Evolutionary conservation across 2,329 filamentous ascomycete species (phyloP).

Genomic region (Stemphylium lycopersici): DNA sequence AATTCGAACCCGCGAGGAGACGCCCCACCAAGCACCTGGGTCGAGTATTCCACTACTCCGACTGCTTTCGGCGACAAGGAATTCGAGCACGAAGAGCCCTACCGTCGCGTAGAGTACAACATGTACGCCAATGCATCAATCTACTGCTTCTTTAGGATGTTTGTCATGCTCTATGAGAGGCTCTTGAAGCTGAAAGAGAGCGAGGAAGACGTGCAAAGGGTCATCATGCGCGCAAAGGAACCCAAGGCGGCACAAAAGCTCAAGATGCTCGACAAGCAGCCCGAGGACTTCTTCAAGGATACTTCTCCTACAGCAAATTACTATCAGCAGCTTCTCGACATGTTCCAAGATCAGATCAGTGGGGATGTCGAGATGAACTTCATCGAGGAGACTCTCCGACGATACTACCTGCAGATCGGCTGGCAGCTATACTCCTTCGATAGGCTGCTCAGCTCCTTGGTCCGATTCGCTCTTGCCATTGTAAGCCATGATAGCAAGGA

Average conservation of each 20-base stretch:
- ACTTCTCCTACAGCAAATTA: conserved; percentile 70
- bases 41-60: conserved; percentile 61
- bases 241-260: conserved; percentile 83
- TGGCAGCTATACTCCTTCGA: conserved; percentile 95
- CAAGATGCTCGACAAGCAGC: conserved; percentile 79
- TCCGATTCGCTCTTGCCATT: conserved; percentile 80
- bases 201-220: conserved; percentile 72
- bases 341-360: conserved; percentile 85
- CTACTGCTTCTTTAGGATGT: conserved; percentile 93
- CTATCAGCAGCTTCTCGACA: conserved; percentile 82
- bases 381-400: conserved; percentile 88
- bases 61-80: conserved; percentile 65
- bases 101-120: conserved; percentile 80
- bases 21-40: conserved; percentile 69
- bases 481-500: conserved; percentile 88
- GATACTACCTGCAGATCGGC: conserved; percentile 87
- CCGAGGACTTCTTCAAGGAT: conserved; percentile 74
- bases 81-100: conserved; percentile 78
- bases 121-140: conserved; percentile 91
- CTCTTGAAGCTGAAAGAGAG: conserved; percentile 83
- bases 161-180: conserved; percentile 87
- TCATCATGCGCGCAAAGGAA: conserved; percentile 74
- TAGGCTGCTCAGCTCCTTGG: conserved; percentile 81
- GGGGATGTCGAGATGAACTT: conserved; percentile 81
- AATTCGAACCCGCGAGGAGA: conserved; percentile 64